phyloP scores from a whole-genome alignment of 1,139 yeast species.

The Sugiyamaella paludigena region DNA sequence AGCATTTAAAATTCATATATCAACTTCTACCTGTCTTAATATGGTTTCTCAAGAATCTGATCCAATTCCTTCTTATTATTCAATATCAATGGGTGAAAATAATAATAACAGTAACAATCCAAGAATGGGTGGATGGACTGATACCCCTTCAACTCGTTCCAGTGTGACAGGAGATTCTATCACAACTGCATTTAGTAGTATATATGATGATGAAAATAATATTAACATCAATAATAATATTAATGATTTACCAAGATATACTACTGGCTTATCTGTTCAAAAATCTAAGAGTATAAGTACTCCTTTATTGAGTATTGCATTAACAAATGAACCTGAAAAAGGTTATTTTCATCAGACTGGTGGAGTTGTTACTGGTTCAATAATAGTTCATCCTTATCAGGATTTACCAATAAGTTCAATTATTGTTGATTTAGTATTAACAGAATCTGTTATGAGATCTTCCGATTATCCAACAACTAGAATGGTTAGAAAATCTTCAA shows the following conservation, averaged over 20 bases:
- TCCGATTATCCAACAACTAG: conserved; percentile 17
- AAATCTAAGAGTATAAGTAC: not conserved
- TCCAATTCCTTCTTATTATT: no score
- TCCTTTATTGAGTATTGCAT: conserved; percentile 8
- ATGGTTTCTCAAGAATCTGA: no score
- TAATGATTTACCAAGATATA: conserved; percentile 10
- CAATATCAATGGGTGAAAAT: no score
- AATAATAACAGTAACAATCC: no score
- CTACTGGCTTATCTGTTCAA: conserved; percentile 12
- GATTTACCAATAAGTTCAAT: conserved; percentile 11
- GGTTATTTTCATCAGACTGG: conserved; percentile 14
- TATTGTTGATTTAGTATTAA: conserved; percentile 12
- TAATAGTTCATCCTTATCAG: conserved; percentile 9
- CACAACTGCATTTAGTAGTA: no score
- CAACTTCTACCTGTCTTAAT: no score
- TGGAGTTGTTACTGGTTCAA: conserved; percentile 14
- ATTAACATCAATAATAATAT: no score
- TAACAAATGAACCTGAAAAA: conserved; percentile 6
- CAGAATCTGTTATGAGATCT: conserved; percentile 18
- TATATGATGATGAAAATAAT: no score
- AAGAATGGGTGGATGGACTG: no score
- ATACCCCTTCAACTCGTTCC: no score
- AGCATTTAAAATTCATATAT: no score
- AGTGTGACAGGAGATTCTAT: no score
- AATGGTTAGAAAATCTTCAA: not conserved